Evolutionary conservation across 495 filamentous ascomycete genomes (phyloP).

Genomic region (Tuber umbilicatum): DNA sequence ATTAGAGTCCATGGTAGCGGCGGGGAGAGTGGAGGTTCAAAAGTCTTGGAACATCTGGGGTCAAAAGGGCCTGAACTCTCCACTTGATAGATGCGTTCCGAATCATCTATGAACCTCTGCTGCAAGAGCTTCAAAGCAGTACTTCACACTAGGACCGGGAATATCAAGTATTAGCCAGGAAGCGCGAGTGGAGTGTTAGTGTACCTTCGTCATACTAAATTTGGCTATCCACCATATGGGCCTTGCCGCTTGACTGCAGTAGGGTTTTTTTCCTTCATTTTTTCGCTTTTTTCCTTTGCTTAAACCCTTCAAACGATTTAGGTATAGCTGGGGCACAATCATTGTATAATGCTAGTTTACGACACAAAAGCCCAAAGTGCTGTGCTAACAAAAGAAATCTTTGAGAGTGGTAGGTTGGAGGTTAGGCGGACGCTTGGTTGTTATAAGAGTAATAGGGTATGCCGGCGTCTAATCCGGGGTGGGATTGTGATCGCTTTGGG

Average conservation of each 20-base stretch:
- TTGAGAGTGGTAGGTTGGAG: not conserved
- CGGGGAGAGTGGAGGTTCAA: too few species aligned
- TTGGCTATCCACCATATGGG: too few species aligned
- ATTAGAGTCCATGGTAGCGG: too few species aligned
- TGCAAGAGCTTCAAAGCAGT: not conserved
- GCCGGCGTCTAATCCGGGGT: not conserved
- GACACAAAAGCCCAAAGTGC: too few species aligned
- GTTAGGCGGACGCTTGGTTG: not conserved
- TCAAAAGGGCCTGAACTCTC: too few species aligned
- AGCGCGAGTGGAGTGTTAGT: not conserved
- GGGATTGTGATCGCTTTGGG: not conserved
- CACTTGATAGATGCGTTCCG: not conserved
- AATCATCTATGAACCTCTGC: not conserved
- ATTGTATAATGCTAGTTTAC: not conserved
- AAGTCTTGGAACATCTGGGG: too few species aligned
- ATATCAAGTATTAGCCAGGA: not conserved
- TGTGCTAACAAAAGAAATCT: not conserved
- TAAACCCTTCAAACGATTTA: not conserved
- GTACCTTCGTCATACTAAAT: not conserved
- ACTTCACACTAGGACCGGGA: not conserved
- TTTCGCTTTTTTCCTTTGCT: not conserved
- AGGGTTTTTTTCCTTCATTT: not conserved
- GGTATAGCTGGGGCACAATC: not conserved
- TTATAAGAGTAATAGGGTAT: not conserved
- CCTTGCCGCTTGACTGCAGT: not conserved